These are phyloP conservation scores for Agaricus sinodeliciosus DNA, from an alignment of 768 basidiomycete species.

Conservation along the genomic window DNA sequence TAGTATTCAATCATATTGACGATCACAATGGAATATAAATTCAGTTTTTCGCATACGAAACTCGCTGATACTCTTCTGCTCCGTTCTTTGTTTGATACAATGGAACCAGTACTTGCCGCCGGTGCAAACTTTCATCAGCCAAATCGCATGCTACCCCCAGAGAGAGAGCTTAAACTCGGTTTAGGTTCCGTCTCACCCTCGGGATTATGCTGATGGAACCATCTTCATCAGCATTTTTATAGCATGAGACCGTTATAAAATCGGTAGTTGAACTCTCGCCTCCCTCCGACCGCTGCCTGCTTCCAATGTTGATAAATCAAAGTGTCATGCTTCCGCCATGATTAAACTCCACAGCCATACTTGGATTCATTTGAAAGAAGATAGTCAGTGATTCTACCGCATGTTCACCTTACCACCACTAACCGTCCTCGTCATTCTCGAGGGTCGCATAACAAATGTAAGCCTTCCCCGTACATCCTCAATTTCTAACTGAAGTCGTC, in stretches of 20 bases:
- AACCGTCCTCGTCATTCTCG: not conserved
- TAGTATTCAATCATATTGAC: slow-evolving; percentile 3
- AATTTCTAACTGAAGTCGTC: not conserved
- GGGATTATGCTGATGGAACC: not conserved
- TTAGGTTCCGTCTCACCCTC: not conserved
- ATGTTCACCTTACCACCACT: not conserved
- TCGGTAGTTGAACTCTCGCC: no score
- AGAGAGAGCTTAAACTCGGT: not conserved
- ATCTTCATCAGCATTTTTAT: no score
- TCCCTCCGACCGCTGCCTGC: no score
- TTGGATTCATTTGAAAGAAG: no score
- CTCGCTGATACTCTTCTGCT: not conserved
- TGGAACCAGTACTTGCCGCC: no score
- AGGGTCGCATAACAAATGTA: not conserved
- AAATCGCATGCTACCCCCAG: no score
- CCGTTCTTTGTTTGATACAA: not conserved
- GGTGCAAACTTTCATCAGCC: no score
- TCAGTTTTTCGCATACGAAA: not conserved
- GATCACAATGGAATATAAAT: not conserved
- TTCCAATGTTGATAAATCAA: no score
- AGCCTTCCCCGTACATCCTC: not conserved
- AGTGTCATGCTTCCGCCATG: no score
- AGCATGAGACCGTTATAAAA: no score
- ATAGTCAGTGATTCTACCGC: not conserved
- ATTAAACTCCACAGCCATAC: no score